A percentile compares a stretch with the other conserved stretches of the same genome.
Evolutionary conservation across 768 basidiomycete genomes (phyloP).

Genomic region (Mycena alexandri): DNA sequence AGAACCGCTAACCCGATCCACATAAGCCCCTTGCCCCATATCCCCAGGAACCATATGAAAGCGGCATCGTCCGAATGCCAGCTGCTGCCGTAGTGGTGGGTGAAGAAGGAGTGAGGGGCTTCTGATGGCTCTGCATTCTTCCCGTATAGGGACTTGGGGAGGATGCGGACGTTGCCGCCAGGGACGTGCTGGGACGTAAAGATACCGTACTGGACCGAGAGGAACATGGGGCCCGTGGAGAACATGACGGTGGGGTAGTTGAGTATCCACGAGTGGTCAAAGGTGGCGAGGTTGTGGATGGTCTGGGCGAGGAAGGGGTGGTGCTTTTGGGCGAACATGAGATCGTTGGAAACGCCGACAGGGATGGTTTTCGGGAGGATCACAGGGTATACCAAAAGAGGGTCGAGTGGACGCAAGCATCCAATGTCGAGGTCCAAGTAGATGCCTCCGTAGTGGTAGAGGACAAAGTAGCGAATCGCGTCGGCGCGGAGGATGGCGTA

Average conservation of each 20-base stretch:
- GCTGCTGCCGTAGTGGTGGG: slow-evolving; percentile 97
- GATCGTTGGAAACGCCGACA: slow-evolving; percentile 97
- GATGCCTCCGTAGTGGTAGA: slow-evolving; percentile 94
- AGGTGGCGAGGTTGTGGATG: slow-evolving; percentile 90
- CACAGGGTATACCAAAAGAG: slow-evolving; percentile 86
- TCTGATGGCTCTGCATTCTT: slow-evolving; percentile 91
- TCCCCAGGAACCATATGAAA: slow-evolving; percentile 93
- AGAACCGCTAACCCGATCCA: slow-evolving; percentile 84
- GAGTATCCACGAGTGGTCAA: slow-evolving; percentile 93
- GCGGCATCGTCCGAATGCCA: slow-evolving; percentile 99
- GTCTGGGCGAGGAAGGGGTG: slow-evolving; percentile 94
- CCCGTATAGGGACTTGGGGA: slow-evolving; percentile 97
- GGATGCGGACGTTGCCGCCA: slow-evolving; percentile 83
- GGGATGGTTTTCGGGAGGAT: slow-evolving; percentile 96
- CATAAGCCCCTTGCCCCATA: slow-evolving; percentile 91
- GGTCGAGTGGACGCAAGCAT: slow-evolving; percentile 88
- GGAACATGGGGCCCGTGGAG: slow-evolving; percentile 98
- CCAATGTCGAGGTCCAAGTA: slow-evolving; percentile 98
- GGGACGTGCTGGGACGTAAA: slow-evolving; percentile 77
- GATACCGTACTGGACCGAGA: slow-evolving; percentile 93
- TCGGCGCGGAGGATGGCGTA: slow-evolving; percentile 97
- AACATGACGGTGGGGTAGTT: slow-evolving; percentile 99
- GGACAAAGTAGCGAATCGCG: slow-evolving; percentile 97
- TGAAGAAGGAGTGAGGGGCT: slow-evolving; percentile 93
- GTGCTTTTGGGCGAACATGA: slow-evolving; percentile 89